phyloP scores from a whole-genome alignment of 495 filamentous ascomycete genomes.

The Penicillium silybi region DNA sequence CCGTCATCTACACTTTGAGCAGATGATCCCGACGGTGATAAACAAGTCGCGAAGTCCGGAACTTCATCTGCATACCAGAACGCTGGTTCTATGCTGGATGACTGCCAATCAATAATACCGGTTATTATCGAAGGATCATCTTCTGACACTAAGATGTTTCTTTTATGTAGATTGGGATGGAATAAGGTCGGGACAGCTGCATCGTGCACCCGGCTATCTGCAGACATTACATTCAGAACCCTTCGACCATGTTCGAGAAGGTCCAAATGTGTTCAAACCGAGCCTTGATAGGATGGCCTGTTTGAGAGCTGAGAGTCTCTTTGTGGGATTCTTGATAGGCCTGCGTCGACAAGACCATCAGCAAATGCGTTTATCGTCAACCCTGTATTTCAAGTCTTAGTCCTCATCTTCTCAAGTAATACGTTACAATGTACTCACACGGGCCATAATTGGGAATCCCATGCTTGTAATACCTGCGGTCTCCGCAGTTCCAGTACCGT shows the following conservation, averaged over 20 bases:
- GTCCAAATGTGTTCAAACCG: constrained; percentile 28
- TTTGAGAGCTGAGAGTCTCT: constrained; percentile 9
- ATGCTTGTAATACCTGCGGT: constrained; percentile 19
- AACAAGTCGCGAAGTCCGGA: constrained; percentile 34
- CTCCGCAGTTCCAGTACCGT: constrained; percentile 36
- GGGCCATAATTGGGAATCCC: constrained; percentile 28
- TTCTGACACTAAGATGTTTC: constrained; percentile 43
- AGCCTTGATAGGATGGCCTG: constrained; percentile 26
- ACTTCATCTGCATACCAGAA: constrained; percentile 38
- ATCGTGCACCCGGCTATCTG: constrained; percentile 29
- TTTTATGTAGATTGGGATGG: constrained; percentile 37
- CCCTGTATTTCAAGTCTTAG: constrained; percentile 19
- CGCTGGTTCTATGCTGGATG: constrained; percentile 33
- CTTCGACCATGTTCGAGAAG: constrained; percentile 27
- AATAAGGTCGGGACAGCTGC: constrained; percentile 19
- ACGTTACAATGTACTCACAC: constrained; percentile 26
- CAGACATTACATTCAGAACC: constrained; percentile 25
- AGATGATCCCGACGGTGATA: constrained; percentile 43
- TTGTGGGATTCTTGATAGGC: constrained; percentile 31
- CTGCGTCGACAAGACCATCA: constrained; percentile 35
- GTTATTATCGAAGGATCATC: constrained; percentile 37
- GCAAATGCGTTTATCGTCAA: constrained; percentile 26
- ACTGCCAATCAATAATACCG: constrained; percentile 41
- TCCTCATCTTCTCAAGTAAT: constrained; percentile 3
- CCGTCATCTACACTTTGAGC: not conserved